Base-by-base conservation (phyloP, 2,329 filamentous ascomycete species). In the Dothideomycetes sp. region DNA sequence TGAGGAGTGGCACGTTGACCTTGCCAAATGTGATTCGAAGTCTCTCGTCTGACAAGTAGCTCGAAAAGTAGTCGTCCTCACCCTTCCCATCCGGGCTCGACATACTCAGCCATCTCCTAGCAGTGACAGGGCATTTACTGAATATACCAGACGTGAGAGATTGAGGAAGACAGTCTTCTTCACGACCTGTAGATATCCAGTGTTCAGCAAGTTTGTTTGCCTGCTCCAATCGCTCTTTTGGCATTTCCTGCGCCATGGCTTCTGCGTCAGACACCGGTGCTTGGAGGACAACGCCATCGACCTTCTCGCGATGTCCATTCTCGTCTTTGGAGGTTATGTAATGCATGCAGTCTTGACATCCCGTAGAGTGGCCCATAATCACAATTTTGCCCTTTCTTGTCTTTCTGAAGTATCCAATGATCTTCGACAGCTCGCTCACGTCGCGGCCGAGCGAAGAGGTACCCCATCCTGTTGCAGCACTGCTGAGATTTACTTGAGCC, bases 21-120 rank as follows among this genome's bases (percentile, higher is more conserved):
- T 62, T 63, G 3, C 77, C 72, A 71, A 89, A 94, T n/a, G 79
- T 80, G 11, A 56, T 56, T 17, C 59, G 53, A 5, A 87, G 63
- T 14, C 68, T 65, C 22, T 73, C 66, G 31, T 75, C 70, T 0
- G 65, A 58, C n/a, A 91, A 62, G 54, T 91, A 83, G 3, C 77
- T 79, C n/a, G 82, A 88, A 62, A 94, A 94, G 54, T 83, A 85
- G 56, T 94, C 88, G 56, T 95, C 88, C 43, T 84, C 81, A 8
- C 80, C 82, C 4, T 77, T 68, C 37, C 66, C 59, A 34, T 66
- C 63, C 1, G 73, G 73, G 16, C 68, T 72, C 0, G 70, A 63
- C 5, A 83, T 60, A 34, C 73, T 75, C 27, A 79, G 54, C 56
- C 76, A 80, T 31, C 79, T 57, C 34, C 63, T 62, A 5, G 77